phyloP scores from a whole-genome alignment of 306 rosid genomes.

The Medicago truncatula region MtrunA17r5.0-ANR NC_053045.1:45441001-45441500 shows the following conservation, averaged over 20 bases:
- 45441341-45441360: conserved; percentile 1
- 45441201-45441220: neutral
- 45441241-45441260: neutral
- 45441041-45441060: neutral
- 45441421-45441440: conserved; percentile 87
- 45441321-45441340: neutral
- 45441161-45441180: neutral
- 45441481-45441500: conserved; percentile 58
- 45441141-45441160: neutral
- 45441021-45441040: neutral
- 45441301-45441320: neutral
- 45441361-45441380: conserved; percentile 32
- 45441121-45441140: neutral
- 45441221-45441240: neutral
- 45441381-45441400: conserved; percentile 52
- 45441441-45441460: conserved; percentile 85
- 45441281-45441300: neutral
- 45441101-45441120: neutral
- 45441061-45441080: conserved; percentile 8
- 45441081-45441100: neutral
- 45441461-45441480: conserved; percentile 80
- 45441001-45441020: neutral
- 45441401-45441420: conserved; percentile 63
- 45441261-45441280: neutral
- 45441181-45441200: neutral